Evolutionary conservation across 805 yeast genomes (phyloP).

Genomic region (Dipodascus geniculatus): DNA sequence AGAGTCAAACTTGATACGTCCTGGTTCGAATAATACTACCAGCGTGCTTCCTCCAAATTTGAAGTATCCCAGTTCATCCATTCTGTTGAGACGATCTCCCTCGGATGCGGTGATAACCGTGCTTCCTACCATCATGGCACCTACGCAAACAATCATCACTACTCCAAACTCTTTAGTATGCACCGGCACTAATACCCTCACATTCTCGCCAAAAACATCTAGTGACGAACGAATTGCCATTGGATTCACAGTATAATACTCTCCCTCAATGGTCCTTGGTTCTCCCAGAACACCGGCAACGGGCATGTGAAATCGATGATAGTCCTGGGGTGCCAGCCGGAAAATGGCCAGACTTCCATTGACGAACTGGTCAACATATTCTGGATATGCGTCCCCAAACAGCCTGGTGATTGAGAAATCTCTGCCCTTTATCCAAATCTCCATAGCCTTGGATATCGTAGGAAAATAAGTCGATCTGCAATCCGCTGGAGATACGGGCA

Average conservation of each 20-base stretch:
- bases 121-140: slow-evolving; percentile 99
- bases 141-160: slow-evolving; percentile 70
- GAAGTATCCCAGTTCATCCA: slow-evolving; percentile 87
- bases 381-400: slow-evolving; percentile 33
- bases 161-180: slow-evolving; percentile 67
- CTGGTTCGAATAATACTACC: slow-evolving; percentile 46
- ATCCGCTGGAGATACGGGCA: slow-evolving; percentile 75
- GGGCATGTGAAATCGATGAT: slow-evolving; percentile 86
- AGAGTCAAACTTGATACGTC: slow-evolving; percentile 42
- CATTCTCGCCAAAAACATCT: slow-evolving; percentile 90
- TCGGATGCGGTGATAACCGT: slow-evolving; percentile 56
- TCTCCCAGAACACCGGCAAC: slow-evolving; percentile 63
- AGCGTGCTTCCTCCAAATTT: slow-evolving; percentile 94
- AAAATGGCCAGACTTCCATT: slow-evolving; percentile 64
- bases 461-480: slow-evolving; percentile 68
- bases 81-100: slow-evolving; percentile 47
- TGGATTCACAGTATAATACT: slow-evolving; percentile 92
- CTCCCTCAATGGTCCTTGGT: slow-evolving; percentile 67
- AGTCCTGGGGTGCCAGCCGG: slow-evolving; percentile 93
- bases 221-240: slow-evolving; percentile 86
- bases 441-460: slow-evolving; percentile 47
- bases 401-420: slow-evolving; percentile 58
- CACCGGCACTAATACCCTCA: slow-evolving; percentile 66
- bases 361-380: slow-evolving; percentile 25
- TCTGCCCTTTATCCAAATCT: slow-evolving; percentile 83